Percentiles rank a stretch among this genome's conserved stretches.
phyloP scores from a whole-genome alignment of 257 asterid genomes.

The Gentiana straminea region DNA sequence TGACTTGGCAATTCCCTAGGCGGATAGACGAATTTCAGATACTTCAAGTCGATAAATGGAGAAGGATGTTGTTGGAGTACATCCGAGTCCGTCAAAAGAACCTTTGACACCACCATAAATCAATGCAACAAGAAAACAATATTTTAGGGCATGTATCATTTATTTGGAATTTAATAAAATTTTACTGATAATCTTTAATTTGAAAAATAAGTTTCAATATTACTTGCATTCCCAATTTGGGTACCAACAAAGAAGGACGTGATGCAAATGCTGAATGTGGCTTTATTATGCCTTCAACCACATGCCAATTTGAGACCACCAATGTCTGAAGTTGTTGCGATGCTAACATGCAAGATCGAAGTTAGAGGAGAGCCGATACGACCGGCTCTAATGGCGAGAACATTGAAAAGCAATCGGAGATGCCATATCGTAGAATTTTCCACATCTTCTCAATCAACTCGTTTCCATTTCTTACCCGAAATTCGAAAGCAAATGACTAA shows the following conservation, averaged over 20 bases:
- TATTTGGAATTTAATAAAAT: too few species aligned
- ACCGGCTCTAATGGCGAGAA: constrained; percentile 43
- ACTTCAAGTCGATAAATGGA: too few species aligned
- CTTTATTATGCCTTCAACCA: constrained; percentile 56
- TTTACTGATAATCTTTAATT: too few species aligned
- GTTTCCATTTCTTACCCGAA: constrained; percentile 1
- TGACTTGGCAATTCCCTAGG: too few species aligned
- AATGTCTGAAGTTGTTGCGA: constrained; percentile 66
- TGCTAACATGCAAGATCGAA: constrained; percentile 47
- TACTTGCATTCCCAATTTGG: too few species aligned
- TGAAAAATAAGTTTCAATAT: too few species aligned
- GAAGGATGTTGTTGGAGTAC: too few species aligned
- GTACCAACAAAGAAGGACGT: constrained; percentile 48
- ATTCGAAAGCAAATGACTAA: not conserved
- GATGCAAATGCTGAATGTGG: constrained; percentile 36
- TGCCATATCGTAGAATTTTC: constrained; percentile 34
- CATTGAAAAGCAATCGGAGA: constrained; percentile 34
- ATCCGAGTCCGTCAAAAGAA: too few species aligned
- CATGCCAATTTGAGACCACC: constrained; percentile 60
- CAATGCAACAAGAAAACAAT: too few species aligned
- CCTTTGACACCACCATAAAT: too few species aligned
- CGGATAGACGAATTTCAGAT: too few species aligned
- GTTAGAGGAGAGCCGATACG: constrained; percentile 24
- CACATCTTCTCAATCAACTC: constrained; percentile 43
- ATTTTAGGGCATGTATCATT: too few species aligned